Percentiles rank a stretch among this genome's conserved stretches.
These are phyloP conservation scores for Citrus inodora DNA, from an alignment of 345 rosid genomes.

Conservation along the genomic window DNA sequence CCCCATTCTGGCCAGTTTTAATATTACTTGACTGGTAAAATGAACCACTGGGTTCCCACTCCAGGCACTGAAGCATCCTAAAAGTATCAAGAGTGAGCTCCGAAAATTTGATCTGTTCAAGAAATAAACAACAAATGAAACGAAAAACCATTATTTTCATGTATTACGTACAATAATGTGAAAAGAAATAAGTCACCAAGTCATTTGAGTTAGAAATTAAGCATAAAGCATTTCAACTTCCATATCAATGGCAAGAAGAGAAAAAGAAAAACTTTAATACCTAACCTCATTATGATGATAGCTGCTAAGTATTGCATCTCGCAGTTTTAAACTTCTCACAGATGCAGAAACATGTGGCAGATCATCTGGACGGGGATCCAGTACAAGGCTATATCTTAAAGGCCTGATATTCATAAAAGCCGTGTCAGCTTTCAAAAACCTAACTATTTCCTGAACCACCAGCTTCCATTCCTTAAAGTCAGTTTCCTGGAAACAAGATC, in stretches of 20 bases:
- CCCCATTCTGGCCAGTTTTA: slow-evolving; percentile 57
- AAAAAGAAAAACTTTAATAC: slow-evolving; percentile 24
- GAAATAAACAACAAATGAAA: slow-evolving; percentile 4
- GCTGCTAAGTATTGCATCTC: slow-evolving; percentile 88
- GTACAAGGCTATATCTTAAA: slow-evolving; percentile 78
- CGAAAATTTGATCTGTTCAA: slow-evolving; percentile 80
- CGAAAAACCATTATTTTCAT: not conserved
- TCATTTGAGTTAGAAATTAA: slow-evolving; percentile 6
- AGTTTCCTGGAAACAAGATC: slow-evolving; percentile 67
- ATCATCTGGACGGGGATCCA: slow-evolving; percentile 74
- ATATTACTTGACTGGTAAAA: slow-evolving; percentile 55
- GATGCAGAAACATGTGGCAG: slow-evolving; percentile 45
- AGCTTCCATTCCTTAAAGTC: slow-evolving; percentile 98
- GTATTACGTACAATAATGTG: not conserved
- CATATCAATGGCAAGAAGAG: slow-evolving; percentile 12
- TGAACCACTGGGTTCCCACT: slow-evolving; percentile 98
- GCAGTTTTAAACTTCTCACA: slow-evolving; percentile 58
- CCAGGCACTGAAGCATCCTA: slow-evolving; percentile 97
- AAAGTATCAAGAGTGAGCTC: slow-evolving; percentile 92
- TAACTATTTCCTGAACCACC: slow-evolving; percentile 88
- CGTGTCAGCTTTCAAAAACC: slow-evolving; percentile 91
- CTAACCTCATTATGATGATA: slow-evolving; percentile 84
- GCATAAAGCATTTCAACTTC: slow-evolving; percentile 9
- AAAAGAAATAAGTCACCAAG: not conserved
- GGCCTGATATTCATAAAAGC: slow-evolving; percentile 97